A percentile compares a stretch with the other conserved stretches of the same genome.
Conservation (phyloP, 2,329 filamentous ascomycete species). For the Trichophyton simii region DNA sequence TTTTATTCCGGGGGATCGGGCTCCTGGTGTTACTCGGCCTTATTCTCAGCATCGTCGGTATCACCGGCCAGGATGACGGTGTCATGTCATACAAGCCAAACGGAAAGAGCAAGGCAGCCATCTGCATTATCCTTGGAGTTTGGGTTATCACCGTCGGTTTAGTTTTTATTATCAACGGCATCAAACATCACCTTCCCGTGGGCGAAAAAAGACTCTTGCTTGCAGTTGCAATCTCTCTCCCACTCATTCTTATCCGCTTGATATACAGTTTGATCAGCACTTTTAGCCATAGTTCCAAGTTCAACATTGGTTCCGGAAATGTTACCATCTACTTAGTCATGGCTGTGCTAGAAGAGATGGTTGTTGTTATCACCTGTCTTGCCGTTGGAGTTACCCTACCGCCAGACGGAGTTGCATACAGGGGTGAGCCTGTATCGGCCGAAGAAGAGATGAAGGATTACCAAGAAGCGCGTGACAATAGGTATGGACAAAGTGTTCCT, state of each 20-base stretch:
- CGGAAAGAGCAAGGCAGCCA: not conserved
- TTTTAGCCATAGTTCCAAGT: conserved; percentile 32
- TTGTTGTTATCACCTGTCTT: conserved; percentile 33
- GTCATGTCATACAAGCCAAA: not conserved
- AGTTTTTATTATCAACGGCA: conserved; percentile 22
- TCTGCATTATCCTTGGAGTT: not conserved
- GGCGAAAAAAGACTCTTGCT: conserved; percentile 38
- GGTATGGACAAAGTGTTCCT: not conserved
- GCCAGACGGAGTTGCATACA: not conserved
- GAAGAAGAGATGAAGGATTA: not conserved
- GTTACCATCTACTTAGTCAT: conserved; percentile 35
- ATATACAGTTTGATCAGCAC: conserved; percentile 35
- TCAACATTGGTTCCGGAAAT: conserved; percentile 33
- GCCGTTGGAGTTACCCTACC: conserved; percentile 15
- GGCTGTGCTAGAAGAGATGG: conserved; percentile 40
- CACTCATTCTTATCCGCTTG: conserved; percentile 41
- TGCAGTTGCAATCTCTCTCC: conserved; percentile 22
- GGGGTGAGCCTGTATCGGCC: not conserved
- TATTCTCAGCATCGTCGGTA: not conserved
- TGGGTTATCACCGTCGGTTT: conserved; percentile 7
- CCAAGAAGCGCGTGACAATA: not conserved
- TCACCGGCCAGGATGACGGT: not conserved
- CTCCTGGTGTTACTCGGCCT: not conserved
- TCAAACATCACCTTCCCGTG: conserved; percentile 23
- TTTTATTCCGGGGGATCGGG: not conserved